These are phyloP conservation scores for Pseudogymnoascus sp. DNA, from an alignment of 2,329 filamentous ascomycete genomes.

Conservation along the genomic window DNA sequence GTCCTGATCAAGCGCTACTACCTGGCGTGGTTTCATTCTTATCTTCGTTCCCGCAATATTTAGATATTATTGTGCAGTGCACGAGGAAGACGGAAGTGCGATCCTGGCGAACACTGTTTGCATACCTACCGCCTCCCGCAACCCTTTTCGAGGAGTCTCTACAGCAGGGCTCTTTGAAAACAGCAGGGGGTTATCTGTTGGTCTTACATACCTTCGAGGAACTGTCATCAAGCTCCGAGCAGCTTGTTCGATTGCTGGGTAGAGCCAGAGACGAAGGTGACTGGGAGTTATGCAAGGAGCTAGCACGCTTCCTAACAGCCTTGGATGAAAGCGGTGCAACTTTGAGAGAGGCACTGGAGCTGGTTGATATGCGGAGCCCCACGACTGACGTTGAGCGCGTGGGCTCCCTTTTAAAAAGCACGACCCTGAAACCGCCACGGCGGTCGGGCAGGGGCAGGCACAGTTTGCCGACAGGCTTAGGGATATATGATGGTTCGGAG, in stretches of 20 bases:
- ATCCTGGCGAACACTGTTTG: slow-evolving; percentile 90
- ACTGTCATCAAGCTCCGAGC: slow-evolving; percentile 59
- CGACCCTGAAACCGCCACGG: slow-evolving; percentile 25
- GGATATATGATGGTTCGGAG: neutral
- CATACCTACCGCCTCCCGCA: slow-evolving; percentile 80
- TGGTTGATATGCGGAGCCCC: slow-evolving; percentile 43
- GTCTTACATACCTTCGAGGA: slow-evolving; percentile 80
- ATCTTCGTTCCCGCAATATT: slow-evolving; percentile 73
- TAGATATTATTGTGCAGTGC: slow-evolving; percentile 93
- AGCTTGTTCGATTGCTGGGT: slow-evolving; percentile 72
- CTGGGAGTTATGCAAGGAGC: slow-evolving; percentile 92
- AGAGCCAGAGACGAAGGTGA: slow-evolving; percentile 77
- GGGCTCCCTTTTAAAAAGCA: slow-evolving; percentile 34
- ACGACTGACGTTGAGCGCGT: slow-evolving; percentile 25
- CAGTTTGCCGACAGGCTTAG: neutral
- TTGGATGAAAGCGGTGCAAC: slow-evolving; percentile 82
- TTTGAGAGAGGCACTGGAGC: slow-evolving; percentile 61
- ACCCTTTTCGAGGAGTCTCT: slow-evolving; percentile 91
- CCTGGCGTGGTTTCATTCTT: slow-evolving; percentile 55
- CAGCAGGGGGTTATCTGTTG: slow-evolving; percentile 91
- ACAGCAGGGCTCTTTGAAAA: slow-evolving; percentile 78
- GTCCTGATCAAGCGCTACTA: slow-evolving; percentile 56
- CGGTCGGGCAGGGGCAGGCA: neutral
- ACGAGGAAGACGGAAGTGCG: slow-evolving; percentile 94
- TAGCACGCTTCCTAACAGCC: slow-evolving; percentile 89